Evolutionary conservation across 257 asterid genomes (phyloP).

Genomic region (Fraxinus cuspidata): DNA sequence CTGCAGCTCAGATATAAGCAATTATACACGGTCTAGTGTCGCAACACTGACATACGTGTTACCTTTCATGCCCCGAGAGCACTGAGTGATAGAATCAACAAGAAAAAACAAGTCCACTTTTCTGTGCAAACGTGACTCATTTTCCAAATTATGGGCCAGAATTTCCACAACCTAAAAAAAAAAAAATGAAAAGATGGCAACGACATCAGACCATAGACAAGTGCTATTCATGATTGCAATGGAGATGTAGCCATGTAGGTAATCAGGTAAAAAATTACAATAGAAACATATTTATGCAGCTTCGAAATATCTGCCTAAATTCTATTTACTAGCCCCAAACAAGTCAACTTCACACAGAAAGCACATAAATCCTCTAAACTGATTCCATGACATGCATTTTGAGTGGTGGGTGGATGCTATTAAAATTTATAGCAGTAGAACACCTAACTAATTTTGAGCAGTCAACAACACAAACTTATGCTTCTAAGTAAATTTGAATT

Average conservation of each 20-base stretch:
- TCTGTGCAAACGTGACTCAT: constrained; percentile 61
- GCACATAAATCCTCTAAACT: neutral
- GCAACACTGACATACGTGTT: constrained; percentile 22
- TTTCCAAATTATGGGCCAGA: constrained; percentile 59
- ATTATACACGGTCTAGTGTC: constrained; percentile 13
- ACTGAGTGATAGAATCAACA: constrained; percentile 81
- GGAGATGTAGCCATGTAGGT: constrained; percentile 2
- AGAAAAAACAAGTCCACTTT: constrained; percentile 85
- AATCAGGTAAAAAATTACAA: neutral
- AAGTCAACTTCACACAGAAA: neutral
- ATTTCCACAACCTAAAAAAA: constrained; percentile 72
- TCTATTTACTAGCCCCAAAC: neutral
- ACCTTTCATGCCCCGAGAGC: constrained; percentile 83
- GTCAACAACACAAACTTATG: neutral
- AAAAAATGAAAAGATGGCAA: neutral
- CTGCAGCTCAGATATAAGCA: constrained; percentile 13
- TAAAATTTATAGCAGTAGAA: neutral
- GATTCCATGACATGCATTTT: neutral
- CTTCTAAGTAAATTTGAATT: neutral
- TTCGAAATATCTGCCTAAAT: neutral
- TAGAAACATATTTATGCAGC: neutral
- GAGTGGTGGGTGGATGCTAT: neutral
- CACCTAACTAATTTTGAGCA: neutral
- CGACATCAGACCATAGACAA: constrained; percentile 20
- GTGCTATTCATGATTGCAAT: neutral